phyloP scores from a whole-genome alignment of 2,329 filamentous ascomycete genomes.

The Fusarium nanum region DNA sequence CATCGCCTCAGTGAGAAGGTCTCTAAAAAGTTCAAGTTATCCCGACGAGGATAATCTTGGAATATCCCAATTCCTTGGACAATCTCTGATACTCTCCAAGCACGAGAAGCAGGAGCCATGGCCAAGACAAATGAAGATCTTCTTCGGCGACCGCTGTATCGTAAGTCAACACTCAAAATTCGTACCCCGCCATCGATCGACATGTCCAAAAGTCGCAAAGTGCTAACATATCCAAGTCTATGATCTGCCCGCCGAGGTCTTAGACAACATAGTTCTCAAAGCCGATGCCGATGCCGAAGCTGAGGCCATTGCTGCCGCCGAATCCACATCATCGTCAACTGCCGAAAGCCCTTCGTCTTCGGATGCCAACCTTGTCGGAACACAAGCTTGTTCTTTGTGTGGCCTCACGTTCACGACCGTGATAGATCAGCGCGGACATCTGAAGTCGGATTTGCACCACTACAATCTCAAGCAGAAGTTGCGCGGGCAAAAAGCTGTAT shows the following conservation, averaged over 20 bases:
- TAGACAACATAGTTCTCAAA: slow-evolving; percentile 71
- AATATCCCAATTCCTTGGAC: not conserved
- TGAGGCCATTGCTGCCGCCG: slow-evolving; percentile 33
- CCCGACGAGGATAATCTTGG: not conserved
- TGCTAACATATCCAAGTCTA: slow-evolving; percentile 69
- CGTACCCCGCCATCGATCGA: slow-evolving; percentile 24
- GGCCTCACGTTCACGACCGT: slow-evolving; percentile 76
- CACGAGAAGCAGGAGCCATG: slow-evolving; percentile 42
- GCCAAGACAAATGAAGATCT: slow-evolving; percentile 59
- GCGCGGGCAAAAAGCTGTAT: slow-evolving; percentile 76
- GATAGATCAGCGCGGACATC: slow-evolving; percentile 85
- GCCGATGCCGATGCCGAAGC: slow-evolving; percentile 47
- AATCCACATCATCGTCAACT: slow-evolving; percentile 38
- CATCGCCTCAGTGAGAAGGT: not conserved
- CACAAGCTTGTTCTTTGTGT: slow-evolving; percentile 86
- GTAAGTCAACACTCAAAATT: slow-evolving; percentile 47
- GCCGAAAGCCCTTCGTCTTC: slow-evolving; percentile 43
- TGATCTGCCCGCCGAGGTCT: slow-evolving; percentile 80
- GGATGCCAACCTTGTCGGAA: slow-evolving; percentile 62
- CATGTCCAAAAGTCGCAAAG: slow-evolving; percentile 7
- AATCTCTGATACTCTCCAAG: not conserved
- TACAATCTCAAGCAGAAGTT: slow-evolving; percentile 96
- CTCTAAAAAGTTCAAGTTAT: slow-evolving; percentile 31
- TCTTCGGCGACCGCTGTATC: slow-evolving; percentile 64
- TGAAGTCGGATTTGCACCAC: slow-evolving; percentile 89